These are phyloP conservation scores for Perkinsus chesapeaki DNA, from an alignment of 169 alveolate species.

Conservation along the genomic window DNA sequence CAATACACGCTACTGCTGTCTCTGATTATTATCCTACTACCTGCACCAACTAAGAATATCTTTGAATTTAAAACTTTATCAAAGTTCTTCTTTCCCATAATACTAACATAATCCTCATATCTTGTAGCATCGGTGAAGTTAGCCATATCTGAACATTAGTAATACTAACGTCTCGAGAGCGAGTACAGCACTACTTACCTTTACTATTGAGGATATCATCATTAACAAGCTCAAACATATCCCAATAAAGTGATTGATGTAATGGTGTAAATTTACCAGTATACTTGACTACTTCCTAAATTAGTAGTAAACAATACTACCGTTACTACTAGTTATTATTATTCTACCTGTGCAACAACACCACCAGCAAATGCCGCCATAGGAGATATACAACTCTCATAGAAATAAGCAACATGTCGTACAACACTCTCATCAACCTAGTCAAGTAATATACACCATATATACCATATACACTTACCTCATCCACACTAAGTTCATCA, in stretches of 20 bases:
- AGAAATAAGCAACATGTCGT: neutral
- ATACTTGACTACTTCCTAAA: slow-evolving; percentile 84
- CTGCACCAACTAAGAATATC: slow-evolving; percentile 57
- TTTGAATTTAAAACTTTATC: slow-evolving; percentile 55
- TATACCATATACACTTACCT: neutral
- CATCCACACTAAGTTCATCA: neutral
- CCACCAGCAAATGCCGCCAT: slow-evolving; percentile 96
- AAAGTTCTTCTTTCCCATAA: slow-evolving; percentile 75
- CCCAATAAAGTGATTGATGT: slow-evolving; percentile 89
- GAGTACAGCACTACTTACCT: neutral
- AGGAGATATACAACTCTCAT: slow-evolving; percentile 75
- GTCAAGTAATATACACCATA: neutral
- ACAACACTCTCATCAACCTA: slow-evolving; percentile 12
- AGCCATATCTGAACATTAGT: neutral
- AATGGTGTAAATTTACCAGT: slow-evolving; percentile 97
- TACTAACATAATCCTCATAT: slow-evolving; percentile 84
- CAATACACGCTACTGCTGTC: neutral
- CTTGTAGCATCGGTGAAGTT: slow-evolving; percentile 25
- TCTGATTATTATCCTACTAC: neutral
- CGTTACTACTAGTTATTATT: neutral
- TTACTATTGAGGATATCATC: neutral
- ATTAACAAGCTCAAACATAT: slow-evolving; percentile 73
- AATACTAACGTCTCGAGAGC: neutral
- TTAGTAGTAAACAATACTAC: neutral
- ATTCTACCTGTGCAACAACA: slow-evolving; percentile 78